Evolutionary conservation across 192 early-diverging fungal genomes (phyloP), one percentile per base, ranked within the genome.

Genomic region (Dissophora globulifera): DNA sequence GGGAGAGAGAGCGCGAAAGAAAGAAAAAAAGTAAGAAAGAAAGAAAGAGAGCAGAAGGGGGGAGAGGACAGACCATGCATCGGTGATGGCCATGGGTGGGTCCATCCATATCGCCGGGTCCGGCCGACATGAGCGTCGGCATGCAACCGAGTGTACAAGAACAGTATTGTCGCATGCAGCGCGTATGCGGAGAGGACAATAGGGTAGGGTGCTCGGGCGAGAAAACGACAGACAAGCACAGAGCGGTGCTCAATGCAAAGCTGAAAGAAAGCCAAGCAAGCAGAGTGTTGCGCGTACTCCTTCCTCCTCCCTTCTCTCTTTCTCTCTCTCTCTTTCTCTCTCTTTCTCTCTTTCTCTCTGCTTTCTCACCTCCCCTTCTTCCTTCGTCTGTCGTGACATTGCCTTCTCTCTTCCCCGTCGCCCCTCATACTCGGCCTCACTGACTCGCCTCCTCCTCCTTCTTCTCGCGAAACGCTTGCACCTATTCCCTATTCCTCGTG

Each of bases 21-120:
- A 22, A 47, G 29, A 30, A n/a, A 47, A 45, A 59, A 17, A 12
- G 5, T 16, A 33, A 33, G 31, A 47, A 19, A 2, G 31, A 61
- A 20, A 33, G 46, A 60, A 46, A 59, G 43, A 2, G 58, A 47
- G 45, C 29, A 27, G 17, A 19, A 29, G 41, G 27, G 57, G 47
- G 35, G 41, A 23, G 15, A n/a, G 11, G 17, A 58, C 38, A 25
- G 38, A 40, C 1, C 27, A 50, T n/a, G 32, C 13, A 22, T 12
- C 5, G 25, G n/a, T 58, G 25, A 17, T 45, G 41, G 7, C 10
- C 29, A 15, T 27, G 42, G 13, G 20, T 45, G 45, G 7, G 16
- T 38, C 7, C 13, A 13, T 38, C 7, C 35, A 13, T 6, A 38
- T 38, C 6, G 35, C 35, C 13, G 13, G 35, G 13, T 13, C 13